phyloP scores from a whole-genome alignment of 345 rosid species.

The Mallotus nudiflorus region DNA sequence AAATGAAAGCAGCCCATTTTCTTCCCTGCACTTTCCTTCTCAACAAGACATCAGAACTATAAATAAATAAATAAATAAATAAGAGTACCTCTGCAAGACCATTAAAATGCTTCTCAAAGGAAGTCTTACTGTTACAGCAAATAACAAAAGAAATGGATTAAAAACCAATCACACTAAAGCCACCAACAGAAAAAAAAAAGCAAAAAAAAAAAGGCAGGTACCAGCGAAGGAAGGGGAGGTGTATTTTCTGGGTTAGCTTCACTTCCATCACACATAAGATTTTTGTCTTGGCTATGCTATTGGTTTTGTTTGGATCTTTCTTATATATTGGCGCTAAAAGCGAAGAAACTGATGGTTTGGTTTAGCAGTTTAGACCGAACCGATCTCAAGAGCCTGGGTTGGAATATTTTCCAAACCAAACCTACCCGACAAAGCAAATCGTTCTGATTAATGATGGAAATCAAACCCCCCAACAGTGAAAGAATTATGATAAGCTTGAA shows the following conservation, averaged over 20 bases:
- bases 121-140: conserved; percentile 4
- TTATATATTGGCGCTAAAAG: no score
- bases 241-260: conserved; percentile 26
- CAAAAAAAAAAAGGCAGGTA: background rate
- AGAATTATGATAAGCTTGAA: no score
- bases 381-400: no score
- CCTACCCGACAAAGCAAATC: no score
- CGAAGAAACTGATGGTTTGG: no score
- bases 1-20: background rate
- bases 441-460: no score
- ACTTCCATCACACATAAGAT: conserved; percentile 20
- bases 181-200: no score
- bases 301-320: no score
- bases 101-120: conserved; percentile 18
- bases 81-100: conserved; percentile 30
- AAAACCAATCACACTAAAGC: background rate
- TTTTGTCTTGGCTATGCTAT: background rate
- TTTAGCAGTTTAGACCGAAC: no score
- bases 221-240: conserved; percentile 16
- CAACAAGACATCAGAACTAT: background rate
- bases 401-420: no score
- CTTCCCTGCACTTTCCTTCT: background rate
- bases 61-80: no score
- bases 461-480: no score
- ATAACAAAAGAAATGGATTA: background rate